Evolutionary conservation across 208 protist genomes (phyloP).

Genomic region (Trichomonas tenax): DNA sequence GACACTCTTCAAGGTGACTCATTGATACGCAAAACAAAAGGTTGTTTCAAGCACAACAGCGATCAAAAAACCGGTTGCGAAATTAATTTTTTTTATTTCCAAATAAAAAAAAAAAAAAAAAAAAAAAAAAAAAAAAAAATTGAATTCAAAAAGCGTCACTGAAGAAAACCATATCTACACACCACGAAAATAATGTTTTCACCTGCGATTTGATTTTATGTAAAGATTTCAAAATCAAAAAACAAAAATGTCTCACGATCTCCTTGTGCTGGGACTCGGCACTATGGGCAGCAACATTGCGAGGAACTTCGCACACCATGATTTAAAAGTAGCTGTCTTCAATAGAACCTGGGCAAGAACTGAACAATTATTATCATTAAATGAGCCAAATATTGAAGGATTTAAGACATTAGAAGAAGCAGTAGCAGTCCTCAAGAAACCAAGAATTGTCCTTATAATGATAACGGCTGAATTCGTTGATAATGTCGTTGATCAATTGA

Average conservation of each 20-base stretch:
- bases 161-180: too few species aligned
- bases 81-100: too few species aligned
- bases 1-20: too few species aligned
- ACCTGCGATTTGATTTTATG: too few species aligned
- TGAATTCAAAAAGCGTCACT: too few species aligned
- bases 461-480: slow-evolving; percentile 86
- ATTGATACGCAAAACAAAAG: too few species aligned
- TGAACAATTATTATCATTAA: slow-evolving; percentile 27
- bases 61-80: too few species aligned
- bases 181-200: too few species aligned
- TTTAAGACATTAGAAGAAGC: slow-evolving; percentile 51
- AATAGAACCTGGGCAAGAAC: slow-evolving; percentile 54
- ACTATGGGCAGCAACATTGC: slow-evolving; percentile 96
- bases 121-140: too few species aligned
- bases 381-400: slow-evolving; percentile 29
- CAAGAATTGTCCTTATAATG: slow-evolving; percentile 75
- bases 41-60: too few species aligned
- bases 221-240: too few species aligned
- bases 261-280: slow-evolving; percentile 84
- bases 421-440: slow-evolving; percentile 52
- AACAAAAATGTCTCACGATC: slow-evolving; percentile 21
- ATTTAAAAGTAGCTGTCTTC: slow-evolving; percentile 71
- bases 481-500: slow-evolving; percentile 57
- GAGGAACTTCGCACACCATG: slow-evolving; percentile 86
- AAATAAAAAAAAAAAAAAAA: too few species aligned